phyloP scores from a whole-genome alignment of 2,329 filamentous ascomycete species.

The Clarireedia hainanense region DNA sequence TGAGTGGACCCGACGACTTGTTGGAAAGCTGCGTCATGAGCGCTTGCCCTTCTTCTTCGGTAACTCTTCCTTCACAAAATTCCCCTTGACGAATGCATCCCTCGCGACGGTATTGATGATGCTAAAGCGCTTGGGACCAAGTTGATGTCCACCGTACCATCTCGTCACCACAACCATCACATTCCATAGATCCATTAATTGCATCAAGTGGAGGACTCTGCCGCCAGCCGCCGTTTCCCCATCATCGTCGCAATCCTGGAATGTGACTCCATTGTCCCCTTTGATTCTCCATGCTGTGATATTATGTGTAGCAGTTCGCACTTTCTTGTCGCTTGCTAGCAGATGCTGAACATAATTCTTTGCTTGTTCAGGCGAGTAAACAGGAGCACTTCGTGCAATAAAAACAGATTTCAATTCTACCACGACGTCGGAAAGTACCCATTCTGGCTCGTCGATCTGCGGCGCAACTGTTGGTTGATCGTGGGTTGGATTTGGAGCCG shows the following conservation, averaged over 20 bases:
- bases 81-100: conserved; percentile 74
- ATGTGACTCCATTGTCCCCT: conserved; percentile 44
- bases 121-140: conserved; percentile 84
- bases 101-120: conserved; percentile 82
- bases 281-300: conserved; percentile 90
- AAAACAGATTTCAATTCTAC: conserved; percentile 85
- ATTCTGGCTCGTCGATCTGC: conserved; percentile 37
- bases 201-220: conserved; percentile 79
- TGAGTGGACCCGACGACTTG: no score
- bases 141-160: conserved; percentile 88
- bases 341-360: conserved; percentile 65
- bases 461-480: conserved; percentile 11
- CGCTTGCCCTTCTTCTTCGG: conserved; percentile 34
- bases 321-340: conserved; percentile 73
- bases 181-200: conserved; percentile 91
- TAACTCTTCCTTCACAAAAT: conserved; percentile 46
- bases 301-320: conserved; percentile 85
- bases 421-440: conserved; percentile 67
- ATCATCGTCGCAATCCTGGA: conserved; percentile 93
- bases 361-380: conserved; percentile 64
- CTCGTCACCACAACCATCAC: conserved; percentile 86
- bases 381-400: conserved; percentile 65
- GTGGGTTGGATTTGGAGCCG: not conserved
- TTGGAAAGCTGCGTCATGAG: no score
- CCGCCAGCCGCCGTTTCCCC: conserved; percentile 89